These are phyloP conservation scores for Hygrocybe coccinea DNA, from an alignment of 768 basidiomycete genomes.

Conservation along the genomic window DNA sequence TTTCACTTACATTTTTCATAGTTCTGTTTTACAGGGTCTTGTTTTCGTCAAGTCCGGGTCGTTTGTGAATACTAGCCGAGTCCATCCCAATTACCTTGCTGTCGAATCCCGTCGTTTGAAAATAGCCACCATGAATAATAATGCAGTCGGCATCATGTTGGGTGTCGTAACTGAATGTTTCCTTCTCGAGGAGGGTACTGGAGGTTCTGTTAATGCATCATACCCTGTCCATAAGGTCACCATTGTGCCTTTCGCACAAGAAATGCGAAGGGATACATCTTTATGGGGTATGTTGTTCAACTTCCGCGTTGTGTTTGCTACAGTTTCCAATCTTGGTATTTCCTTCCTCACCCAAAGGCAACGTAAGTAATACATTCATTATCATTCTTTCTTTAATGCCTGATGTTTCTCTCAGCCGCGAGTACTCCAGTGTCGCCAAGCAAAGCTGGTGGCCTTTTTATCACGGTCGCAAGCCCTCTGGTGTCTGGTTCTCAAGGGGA, in stretches of 20 bases:
- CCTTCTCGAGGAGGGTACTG: not conserved
- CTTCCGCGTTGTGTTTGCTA: not conserved
- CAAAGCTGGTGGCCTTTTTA: not conserved
- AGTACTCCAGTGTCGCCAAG: not conserved
- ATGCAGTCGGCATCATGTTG: slow-evolving; percentile 6
- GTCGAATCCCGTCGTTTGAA: not conserved
- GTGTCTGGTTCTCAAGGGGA: not conserved
- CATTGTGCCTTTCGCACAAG: slow-evolving; percentile 5
- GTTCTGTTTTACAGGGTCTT: not conserved
- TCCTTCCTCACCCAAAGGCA: not conserved
- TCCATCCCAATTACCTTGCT: not conserved
- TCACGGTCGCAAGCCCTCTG: not conserved
- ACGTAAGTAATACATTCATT: no score
- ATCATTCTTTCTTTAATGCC: not conserved
- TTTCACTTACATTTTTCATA: not conserved
- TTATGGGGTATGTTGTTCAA: slow-evolving; percentile 4
- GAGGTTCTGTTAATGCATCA: not conserved
- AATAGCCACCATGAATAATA: not conserved
- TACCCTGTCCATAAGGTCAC: not conserved
- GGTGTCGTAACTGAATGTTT: slow-evolving; percentile 6
- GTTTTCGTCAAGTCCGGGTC: not conserved
- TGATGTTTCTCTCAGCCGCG: not conserved
- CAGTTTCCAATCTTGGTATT: not conserved
- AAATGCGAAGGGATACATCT: slow-evolving; percentile 6
- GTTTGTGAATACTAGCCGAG: slow-evolving; percentile 5